A percentile compares a stretch with the other conserved stretches of the same genome.
These are phyloP conservation scores for Acanthamoeba royreba DNA, from an alignment of 208 protist species.

Conservation along the genomic window DNA sequence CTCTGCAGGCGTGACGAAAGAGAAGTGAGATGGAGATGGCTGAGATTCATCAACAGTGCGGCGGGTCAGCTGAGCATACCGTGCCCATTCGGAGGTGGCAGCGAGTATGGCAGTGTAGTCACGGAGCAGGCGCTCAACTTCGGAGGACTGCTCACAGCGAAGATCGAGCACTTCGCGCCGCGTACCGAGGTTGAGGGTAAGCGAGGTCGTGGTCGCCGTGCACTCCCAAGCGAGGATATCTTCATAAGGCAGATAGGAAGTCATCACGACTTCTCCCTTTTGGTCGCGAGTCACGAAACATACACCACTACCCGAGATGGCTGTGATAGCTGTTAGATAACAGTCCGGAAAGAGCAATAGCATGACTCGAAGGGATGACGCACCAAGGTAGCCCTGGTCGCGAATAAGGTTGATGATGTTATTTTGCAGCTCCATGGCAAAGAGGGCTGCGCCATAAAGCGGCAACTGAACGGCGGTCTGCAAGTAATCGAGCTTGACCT, in stretches of 20 bases:
- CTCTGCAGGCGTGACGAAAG: neutral
- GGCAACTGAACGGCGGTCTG: neutral
- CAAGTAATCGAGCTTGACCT: conserved; percentile 19
- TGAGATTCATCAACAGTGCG: neutral
- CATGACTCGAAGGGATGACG: neutral
- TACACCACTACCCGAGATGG: conserved; percentile 1
- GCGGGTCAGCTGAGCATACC: neutral
- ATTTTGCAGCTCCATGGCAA: conserved; percentile 38
- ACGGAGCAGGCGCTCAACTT: neutral
- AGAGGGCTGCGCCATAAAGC: conserved; percentile 25
- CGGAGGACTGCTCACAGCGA: neutral
- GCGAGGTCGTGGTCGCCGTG: neutral
- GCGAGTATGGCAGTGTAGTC: conserved; percentile 18
- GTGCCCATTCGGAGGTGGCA: neutral
- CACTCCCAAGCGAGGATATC: conserved; percentile 38
- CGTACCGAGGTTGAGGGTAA: neutral
- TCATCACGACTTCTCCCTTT: conserved; percentile 41
- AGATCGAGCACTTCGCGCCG: conserved; percentile 1
- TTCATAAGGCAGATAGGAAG: neutral
- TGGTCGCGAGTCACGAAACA: conserved; percentile 45
- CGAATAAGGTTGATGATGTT: conserved; percentile 10
- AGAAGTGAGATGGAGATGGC: neutral
- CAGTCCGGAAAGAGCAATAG: neutral
- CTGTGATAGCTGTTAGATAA: neutral
- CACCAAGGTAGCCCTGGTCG: conserved; percentile 30